Conservation (phyloP, 1,284 basidiomycete species). For the Leccinum solheimii region DNA sequence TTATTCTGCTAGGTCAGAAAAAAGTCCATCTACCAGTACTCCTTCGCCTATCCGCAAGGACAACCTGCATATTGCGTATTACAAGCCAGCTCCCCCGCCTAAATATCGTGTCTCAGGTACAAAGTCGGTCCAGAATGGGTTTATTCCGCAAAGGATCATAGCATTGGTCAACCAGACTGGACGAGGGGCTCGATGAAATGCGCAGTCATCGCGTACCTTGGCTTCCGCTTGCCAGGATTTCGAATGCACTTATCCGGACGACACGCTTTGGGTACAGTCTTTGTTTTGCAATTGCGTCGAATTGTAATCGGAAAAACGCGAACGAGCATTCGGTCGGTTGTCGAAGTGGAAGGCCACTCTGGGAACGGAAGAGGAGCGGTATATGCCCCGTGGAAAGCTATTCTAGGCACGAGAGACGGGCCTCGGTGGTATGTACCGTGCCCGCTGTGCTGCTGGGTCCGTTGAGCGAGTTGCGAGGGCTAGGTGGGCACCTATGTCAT, state of each 20-base stretch:
- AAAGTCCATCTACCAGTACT: no score
- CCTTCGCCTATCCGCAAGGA: no score
- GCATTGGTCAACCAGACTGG: neutral
- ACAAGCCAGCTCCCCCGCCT: no score
- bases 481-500: no score
- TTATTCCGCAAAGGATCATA: neutral
- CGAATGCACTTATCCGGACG: neutral
- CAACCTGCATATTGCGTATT: no score
- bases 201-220: neutral
- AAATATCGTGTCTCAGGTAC: neutral
- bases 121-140: neutral
- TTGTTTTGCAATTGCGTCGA: neutral
- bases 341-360: neutral
- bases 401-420: no score
- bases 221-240: neutral
- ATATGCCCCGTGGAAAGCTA: neutral
- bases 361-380: neutral
- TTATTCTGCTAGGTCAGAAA: no score
- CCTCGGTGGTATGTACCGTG: no score
- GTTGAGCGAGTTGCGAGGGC: no score
- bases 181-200: neutral
- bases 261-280: neutral
- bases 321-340: neutral
- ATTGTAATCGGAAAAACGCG: neutral
- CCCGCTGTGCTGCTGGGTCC: no score